Evolutionary conservation across 805 yeast genomes (phyloP).

Genomic region (Schwanniomyces polymorphus): DNA sequence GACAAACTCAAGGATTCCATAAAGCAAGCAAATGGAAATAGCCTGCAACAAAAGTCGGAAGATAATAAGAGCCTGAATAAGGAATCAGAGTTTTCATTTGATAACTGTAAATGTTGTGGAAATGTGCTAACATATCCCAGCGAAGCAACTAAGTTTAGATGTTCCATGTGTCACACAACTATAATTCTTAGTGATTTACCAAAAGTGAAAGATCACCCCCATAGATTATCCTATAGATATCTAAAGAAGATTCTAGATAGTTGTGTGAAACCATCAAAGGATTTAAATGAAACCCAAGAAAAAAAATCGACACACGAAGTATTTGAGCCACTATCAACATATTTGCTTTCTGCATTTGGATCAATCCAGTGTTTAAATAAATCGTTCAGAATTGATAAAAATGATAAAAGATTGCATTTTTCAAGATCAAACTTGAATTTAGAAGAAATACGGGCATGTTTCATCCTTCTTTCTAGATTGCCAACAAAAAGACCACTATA

Average conservation of each 20-base stretch:
- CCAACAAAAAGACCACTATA: constrained; percentile 65
- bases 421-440: constrained; percentile 51
- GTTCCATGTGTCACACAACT: constrained; percentile 62
- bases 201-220: constrained; percentile 7
- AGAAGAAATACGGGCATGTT: constrained; percentile 47
- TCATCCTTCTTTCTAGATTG: constrained; percentile 43
- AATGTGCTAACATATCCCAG: constrained; percentile 30
- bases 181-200: constrained; percentile 18
- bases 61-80: neutral
- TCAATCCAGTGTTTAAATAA: constrained; percentile 46
- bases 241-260: constrained; percentile 32
- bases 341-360: constrained; percentile 49
- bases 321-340: constrained; percentile 52
- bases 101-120: constrained; percentile 40
- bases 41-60: neutral
- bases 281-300: constrained; percentile 14
- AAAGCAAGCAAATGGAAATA: neutral
- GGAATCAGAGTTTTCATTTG: constrained; percentile 11
- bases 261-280: constrained; percentile 10
- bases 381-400: constrained; percentile 48
- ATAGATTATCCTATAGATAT: constrained; percentile 26
- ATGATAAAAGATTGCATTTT: constrained; percentile 33
- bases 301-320: constrained; percentile 27
- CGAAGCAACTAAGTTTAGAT: constrained; percentile 45
- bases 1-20: constrained; percentile 11